phyloP scores from a whole-genome alignment of 768 basidiomycete genomes.

The Serendipita sp. region DNA sequence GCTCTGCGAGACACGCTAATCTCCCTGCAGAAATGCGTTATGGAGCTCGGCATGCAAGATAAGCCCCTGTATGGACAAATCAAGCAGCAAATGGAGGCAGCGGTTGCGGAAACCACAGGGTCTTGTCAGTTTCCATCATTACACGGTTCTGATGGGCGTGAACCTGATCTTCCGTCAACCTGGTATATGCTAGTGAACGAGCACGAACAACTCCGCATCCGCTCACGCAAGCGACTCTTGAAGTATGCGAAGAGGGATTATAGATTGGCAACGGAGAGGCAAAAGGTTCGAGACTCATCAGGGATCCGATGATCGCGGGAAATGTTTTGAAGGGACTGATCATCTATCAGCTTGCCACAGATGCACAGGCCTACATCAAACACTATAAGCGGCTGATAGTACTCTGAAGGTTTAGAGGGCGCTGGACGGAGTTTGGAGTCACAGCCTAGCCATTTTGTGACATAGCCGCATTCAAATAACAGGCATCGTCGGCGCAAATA shows the following conservation, averaged over 20 bases:
- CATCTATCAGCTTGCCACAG: not conserved
- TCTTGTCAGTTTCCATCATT: not conserved
- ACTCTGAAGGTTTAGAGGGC: not conserved
- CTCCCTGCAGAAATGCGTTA: not conserved
- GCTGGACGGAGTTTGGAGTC: not conserved
- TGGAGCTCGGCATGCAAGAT: not conserved
- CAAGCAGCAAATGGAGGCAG: not conserved
- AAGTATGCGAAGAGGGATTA: not conserved
- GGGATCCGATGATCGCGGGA: not conserved
- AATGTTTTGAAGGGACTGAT: not conserved
- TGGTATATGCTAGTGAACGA: not conserved
- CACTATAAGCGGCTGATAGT: not conserved
- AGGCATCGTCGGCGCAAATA: not conserved
- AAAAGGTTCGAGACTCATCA: not conserved
- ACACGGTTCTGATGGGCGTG: not conserved
- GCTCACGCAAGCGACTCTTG: not conserved
- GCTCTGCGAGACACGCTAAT: not conserved
- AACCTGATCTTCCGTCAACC: not conserved
- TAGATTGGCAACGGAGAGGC: not conserved
- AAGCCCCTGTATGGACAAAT: not conserved
- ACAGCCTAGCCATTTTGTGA: not conserved
- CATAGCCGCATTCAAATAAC: not conserved
- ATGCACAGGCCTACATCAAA: conserved; percentile 3
- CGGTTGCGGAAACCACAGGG: not conserved
- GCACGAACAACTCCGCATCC: not conserved